phyloP scores from a whole-genome alignment of 768 basidiomycete genomes.

The Boletales sp. region DNA sequence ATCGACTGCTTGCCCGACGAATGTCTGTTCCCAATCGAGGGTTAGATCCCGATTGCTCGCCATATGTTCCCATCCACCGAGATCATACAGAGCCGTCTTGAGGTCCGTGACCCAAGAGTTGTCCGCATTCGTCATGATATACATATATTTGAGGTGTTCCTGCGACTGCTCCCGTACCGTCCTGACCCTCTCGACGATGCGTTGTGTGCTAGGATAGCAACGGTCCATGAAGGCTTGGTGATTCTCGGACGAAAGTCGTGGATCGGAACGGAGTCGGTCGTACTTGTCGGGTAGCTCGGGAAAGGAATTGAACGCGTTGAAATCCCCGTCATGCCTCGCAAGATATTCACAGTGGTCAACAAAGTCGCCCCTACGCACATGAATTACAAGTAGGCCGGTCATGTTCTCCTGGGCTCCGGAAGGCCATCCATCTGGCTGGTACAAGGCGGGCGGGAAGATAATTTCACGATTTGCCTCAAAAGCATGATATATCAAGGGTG shows the following conservation, averaged over 20 bases:
- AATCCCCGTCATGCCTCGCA: slow-evolving; percentile 30
- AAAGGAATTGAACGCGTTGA: slow-evolving; percentile 43
- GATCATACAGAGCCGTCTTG: slow-evolving; percentile 28
- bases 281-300: slow-evolving; percentile 38
- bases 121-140: slow-evolving; percentile 47
- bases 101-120: slow-evolving; percentile 39
- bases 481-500: slow-evolving; percentile 28
- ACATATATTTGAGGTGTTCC: slow-evolving; percentile 34
- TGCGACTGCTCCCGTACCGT: slow-evolving; percentile 26
- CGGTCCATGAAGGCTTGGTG: slow-evolving; percentile 31
- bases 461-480: slow-evolving; percentile 16
- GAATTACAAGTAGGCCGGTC: slow-evolving; percentile 42
- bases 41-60: slow-evolving; percentile 39
- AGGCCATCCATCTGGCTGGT: slow-evolving; percentile 2
- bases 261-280: slow-evolving; percentile 25
- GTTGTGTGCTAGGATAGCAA: slow-evolving; percentile 40
- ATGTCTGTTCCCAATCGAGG: slow-evolving; percentile 40
- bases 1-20: slow-evolving; percentile 45
- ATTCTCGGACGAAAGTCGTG: slow-evolving; percentile 20
- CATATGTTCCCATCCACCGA: slow-evolving; percentile 36
- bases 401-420: slow-evolving; percentile 8
- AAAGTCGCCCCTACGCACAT: slow-evolving; percentile 51
- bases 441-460: slow-evolving; percentile 17
- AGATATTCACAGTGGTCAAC: slow-evolving; percentile 40
- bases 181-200: slow-evolving; percentile 39